Evolutionary conservation across 1,139 yeast species (phyloP).

Genomic region (Yamadazyma songkhlaensis): DNA sequence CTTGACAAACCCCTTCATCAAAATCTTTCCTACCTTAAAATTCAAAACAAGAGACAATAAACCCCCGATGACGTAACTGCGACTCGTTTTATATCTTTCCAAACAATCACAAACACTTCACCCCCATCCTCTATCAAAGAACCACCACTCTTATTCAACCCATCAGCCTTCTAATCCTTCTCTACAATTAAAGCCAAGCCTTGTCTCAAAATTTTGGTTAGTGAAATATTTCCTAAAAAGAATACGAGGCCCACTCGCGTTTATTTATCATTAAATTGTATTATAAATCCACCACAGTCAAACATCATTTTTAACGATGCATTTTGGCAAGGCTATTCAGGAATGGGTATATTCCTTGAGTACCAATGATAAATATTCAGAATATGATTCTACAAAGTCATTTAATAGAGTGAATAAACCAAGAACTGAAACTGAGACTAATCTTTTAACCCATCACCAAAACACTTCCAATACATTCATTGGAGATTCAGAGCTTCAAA

Average conservation of each 20-base stretch:
- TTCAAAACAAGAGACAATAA: no score
- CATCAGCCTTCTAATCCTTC: no score
- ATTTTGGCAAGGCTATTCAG: slow-evolving; percentile 32
- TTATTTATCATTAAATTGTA: neutral
- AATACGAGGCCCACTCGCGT: neutral
- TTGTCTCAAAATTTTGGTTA: no score
- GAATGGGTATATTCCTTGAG: slow-evolving; percentile 64
- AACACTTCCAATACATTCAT: slow-evolving; percentile 22
- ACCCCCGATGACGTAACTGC: no score
- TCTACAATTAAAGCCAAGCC: no score
- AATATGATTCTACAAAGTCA: slow-evolving; percentile 53
- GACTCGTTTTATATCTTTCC: no score
- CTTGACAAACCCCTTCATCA: no score
- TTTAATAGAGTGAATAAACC: slow-evolving; percentile 46
- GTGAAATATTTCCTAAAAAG: neutral
- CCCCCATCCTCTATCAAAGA: no score
- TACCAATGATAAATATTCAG: slow-evolving; percentile 69
- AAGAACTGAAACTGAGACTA: slow-evolving; percentile 26
- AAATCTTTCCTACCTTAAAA: no score
- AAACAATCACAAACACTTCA: no score
- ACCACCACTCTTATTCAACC: no score
- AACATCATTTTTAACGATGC: slow-evolving; percentile 21
- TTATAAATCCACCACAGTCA: no score
- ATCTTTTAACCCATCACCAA: slow-evolving; percentile 30
- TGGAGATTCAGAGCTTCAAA: slow-evolving; percentile 9